Base-by-base conservation (phyloP, 73 alveolate genomes). In the Effrenium voratum region DNA sequence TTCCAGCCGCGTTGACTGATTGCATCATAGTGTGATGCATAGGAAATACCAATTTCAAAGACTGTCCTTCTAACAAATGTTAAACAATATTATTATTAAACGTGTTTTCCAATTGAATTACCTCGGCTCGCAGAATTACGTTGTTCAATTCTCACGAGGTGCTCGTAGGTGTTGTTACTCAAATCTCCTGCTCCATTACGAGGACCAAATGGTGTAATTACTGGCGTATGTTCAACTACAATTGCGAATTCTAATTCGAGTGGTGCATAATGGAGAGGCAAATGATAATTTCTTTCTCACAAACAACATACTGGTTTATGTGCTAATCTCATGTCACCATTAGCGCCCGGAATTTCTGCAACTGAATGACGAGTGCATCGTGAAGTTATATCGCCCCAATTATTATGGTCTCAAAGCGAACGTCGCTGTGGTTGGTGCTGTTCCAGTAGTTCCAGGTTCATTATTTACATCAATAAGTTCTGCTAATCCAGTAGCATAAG, bases 21-120 rank as follows among this genome's bases (percentile, higher is more conserved):
- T 83, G 93, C 8, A 76, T 49, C n/a, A 83, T n/a, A 0, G 76
- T 83, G 43, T 83, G 93, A 83, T 83, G 50, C 93, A 83, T 83
- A 2, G 93, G 93, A 59, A 46, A 80, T 4, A 80, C 91, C 24
- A 80, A 46, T 46, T 45, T 80, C 32, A 80, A 80, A 5, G 91
- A 75, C 59, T 75, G 85, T 40, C 85, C 85, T 3, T 75, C 59
- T 16, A 75, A 75, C 24, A 75, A 13, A 80, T 80, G 91, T 8
- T 26, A 19, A 3, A 47, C 70, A 46, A 80, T 80, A 36, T 80
- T 80, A 52, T 45, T 80, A 80, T 80, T 80, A 13, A 80, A 68
- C 30, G 63, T 45, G n/a, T 47, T 80, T 43, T 80, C 91, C 28
- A 80, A 47, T 2, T 68, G 22, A 12, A 80, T 47, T 80, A 80